These are phyloP conservation scores for Microthyrium microscopicum DNA, from an alignment of 2,329 filamentous ascomycete species.

Conservation along the genomic window DNA sequence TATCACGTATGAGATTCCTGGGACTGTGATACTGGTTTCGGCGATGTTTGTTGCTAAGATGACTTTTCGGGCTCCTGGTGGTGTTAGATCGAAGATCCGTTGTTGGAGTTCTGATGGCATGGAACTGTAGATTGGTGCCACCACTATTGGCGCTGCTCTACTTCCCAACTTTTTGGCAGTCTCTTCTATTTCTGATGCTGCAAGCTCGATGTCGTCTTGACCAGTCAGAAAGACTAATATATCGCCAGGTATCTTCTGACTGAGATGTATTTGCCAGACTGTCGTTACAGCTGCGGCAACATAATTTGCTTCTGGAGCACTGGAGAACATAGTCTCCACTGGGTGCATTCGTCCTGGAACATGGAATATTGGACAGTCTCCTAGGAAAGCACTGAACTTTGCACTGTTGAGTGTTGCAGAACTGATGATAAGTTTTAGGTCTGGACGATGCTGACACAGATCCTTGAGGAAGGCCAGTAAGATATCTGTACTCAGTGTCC, in stretches of 20 bases:
- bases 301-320: constrained; percentile 86
- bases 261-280: constrained; percentile 86
- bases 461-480: constrained; percentile 79
- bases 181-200: constrained; percentile 67
- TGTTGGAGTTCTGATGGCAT: constrained; percentile 78
- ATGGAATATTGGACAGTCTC: constrained; percentile 85
- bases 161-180: constrained; percentile 74
- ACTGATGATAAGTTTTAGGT: constrained; percentile 80
- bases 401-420: constrained; percentile 89
- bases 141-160: constrained; percentile 70
- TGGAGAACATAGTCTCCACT: constrained; percentile 82
- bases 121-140: constrained; percentile 89
- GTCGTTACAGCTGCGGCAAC: constrained; percentile 82
- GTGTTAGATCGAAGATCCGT: constrained; percentile 89
- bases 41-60: constrained; percentile 94
- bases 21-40: constrained; percentile 87
- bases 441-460: constrained; percentile 62
- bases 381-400: constrained; percentile 84
- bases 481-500: constrained; percentile 82
- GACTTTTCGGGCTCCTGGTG: constrained; percentile 70
- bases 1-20: constrained; percentile 91
- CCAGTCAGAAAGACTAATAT: constrained; percentile 91
- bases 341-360: constrained; percentile 80
- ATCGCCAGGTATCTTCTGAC: constrained; percentile 60
- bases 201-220: constrained; percentile 88